Conservation (phyloP, 148 eudicot genomes). For the Linanthus parryae region DNA sequence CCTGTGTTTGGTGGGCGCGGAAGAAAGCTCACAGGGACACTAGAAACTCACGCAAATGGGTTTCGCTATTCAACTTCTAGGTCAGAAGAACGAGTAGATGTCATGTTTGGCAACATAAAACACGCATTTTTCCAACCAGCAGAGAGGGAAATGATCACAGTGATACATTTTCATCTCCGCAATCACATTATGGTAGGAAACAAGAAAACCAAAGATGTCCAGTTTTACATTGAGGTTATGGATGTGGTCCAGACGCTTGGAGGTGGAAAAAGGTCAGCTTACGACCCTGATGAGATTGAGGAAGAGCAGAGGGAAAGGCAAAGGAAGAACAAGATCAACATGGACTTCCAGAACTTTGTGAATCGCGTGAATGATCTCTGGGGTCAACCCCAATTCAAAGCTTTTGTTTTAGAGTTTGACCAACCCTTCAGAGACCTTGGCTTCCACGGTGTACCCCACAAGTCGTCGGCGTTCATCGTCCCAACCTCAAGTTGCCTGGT, state of each 20-base stretch:
- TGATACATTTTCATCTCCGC: conserved; percentile 60
- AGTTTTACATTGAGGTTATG: conserved; percentile 69
- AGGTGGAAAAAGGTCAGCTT: conserved; percentile 65
- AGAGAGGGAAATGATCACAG: conserved; percentile 62
- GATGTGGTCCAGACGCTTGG: conserved; percentile 71
- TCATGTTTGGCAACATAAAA: conserved; percentile 49
- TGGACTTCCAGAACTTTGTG: conserved; percentile 62
- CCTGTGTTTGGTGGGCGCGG: conserved; percentile 61
- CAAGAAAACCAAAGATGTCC: conserved; percentile 73
- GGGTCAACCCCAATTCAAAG: conserved; percentile 60
- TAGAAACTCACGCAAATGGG: conserved; percentile 57
- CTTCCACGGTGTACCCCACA: conserved; percentile 64
- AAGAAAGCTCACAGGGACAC: conserved; percentile 44
- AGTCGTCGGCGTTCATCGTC: conserved; percentile 60
- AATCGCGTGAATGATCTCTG: conserved; percentile 62
- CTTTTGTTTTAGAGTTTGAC: conserved; percentile 57
- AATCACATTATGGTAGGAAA: conserved; percentile 70
- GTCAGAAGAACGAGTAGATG: conserved; percentile 57
- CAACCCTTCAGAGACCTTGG: conserved; percentile 75
- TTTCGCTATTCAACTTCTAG: conserved; percentile 55
- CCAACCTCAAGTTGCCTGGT: conserved; percentile 70
- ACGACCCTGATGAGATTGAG: conserved; percentile 73
- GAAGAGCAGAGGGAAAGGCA: conserved; percentile 72
- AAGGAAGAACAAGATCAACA: conserved; percentile 61
- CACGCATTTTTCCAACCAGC: conserved; percentile 77